Base-by-base conservation (phyloP, 2,329 filamentous ascomycete genomes). In the Colletotrichum brevisporum region DNA sequence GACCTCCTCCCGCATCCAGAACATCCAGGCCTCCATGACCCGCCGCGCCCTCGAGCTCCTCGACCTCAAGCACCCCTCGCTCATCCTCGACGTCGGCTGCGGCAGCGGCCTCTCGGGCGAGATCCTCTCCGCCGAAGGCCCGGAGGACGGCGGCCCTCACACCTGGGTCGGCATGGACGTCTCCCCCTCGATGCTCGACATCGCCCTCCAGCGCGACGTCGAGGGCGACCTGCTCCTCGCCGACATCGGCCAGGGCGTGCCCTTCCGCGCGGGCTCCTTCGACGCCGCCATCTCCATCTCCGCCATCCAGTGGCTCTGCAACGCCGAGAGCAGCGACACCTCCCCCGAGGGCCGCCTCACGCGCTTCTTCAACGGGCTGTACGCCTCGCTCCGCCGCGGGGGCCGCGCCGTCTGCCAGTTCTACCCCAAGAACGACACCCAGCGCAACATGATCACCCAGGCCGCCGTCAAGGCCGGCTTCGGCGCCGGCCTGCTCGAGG, bases 131-230 rank as follows among this genome's bases (percentile, higher is more conserved):
- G 85, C 90, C n/a, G 83, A 92, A 1, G 81, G 86, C 0, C 85
- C 88, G 2, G 87, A 91, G 12, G 90, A 94, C 68, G 93, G 93
- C 63, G 94, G 94, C 0, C 94, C 94, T 4, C 96, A 99, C 83
- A 91, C 91, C 1, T 99, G 96, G 96, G 86, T 98, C n/a, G 96
- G 96, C 69, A 95, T 98, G 92, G 96, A 99, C 78, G 91, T 99
- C 26, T 94, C 92, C 5, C 91, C 94, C 0, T 94, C 92, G n/a
- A 99, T 99, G 96, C 86, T 99, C n/a, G 94, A 96, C 73, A 89
- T 98, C 52, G 96, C 96, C 1, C 86, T 99, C 0, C 94, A 98
- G 79, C 86, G 95, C 53, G 95, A 97, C 69, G 94, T 96, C 0
- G 94, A 97, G 70, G 96, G 96, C 2, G 96, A 99, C 77, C 83